phyloP scores from a whole-genome alignment of 257 asterid genomes.

The Thymus quinquecostatus region DNA sequence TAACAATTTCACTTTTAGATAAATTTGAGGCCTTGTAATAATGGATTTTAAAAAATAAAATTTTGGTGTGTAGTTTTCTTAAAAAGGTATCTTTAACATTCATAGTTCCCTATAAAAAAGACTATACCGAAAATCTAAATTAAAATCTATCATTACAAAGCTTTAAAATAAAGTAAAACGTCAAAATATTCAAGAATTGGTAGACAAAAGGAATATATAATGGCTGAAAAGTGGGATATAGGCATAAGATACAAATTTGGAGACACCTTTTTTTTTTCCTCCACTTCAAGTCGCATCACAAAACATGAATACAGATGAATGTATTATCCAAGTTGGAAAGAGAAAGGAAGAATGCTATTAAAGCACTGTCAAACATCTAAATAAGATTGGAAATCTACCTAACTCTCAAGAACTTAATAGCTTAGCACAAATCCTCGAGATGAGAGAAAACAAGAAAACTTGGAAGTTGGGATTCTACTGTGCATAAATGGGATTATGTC shows the following conservation, averaged over 20 bases:
- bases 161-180: background rate
- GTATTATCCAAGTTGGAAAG: conserved; percentile 11
- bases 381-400: conserved; percentile 30
- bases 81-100: too few relatives aligned
- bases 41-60: too few relatives aligned
- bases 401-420: conserved; percentile 24
- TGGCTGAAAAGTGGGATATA: background rate
- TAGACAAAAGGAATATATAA: too few relatives aligned
- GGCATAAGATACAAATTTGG: conserved; percentile 14
- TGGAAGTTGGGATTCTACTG: background rate
- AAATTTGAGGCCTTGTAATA: too few relatives aligned
- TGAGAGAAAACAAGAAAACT: conserved; percentile 8
- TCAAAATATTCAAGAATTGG: too few relatives aligned
- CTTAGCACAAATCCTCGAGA: conserved; percentile 24
- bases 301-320: conserved; percentile 21
- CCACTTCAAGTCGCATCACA: background rate
- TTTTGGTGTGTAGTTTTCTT: too few relatives aligned
- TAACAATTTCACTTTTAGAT: too few relatives aligned
- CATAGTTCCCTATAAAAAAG: too few relatives aligned
- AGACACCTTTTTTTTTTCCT: too few relatives aligned
- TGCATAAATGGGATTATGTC: conserved; percentile 34
- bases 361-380: conserved; percentile 14
- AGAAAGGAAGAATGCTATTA: conserved; percentile 32
- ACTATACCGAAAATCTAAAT: too few relatives aligned
- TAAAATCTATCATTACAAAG: too few relatives aligned